A percentile compares a stretch with the other conserved stretches of the same genome.
Evolutionary conservation across 805 yeast genomes (phyloP).

Genomic region (Wickerhamia fluorescens): DNA sequence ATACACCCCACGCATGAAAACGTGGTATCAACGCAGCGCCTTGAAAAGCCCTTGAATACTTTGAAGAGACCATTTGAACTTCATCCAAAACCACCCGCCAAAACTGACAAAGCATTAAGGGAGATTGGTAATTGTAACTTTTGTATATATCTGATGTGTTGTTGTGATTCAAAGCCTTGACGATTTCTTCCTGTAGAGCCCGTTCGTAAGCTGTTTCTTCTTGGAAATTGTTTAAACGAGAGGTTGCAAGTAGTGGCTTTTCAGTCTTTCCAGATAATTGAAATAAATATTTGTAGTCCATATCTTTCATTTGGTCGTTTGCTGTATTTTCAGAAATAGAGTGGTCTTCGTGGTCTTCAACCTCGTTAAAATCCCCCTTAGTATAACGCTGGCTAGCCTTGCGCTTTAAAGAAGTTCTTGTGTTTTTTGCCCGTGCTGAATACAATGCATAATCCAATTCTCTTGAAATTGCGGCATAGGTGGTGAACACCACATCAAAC

Average conservation of each 20-base stretch:
- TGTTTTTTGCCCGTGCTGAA: conserved; percentile 49
- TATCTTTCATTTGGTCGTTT: background rate
- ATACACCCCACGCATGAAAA: conserved; percentile 93
- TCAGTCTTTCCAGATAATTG: conserved; percentile 17
- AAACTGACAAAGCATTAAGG: conserved; percentile 73
- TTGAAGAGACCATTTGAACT: conserved; percentile 83
- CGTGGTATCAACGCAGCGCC: conserved; percentile 77
- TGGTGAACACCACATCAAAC: conserved; percentile 74
- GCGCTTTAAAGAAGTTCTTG: conserved; percentile 31
- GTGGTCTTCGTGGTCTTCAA: conserved; percentile 4
- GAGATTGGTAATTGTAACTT: conserved; percentile 59
- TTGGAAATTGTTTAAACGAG: conserved; percentile 10
- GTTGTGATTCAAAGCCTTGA: conserved; percentile 23
- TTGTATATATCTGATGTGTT: conserved; percentile 14
- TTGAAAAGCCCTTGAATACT: conserved; percentile 67
- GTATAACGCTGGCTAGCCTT: conserved; percentile 7
- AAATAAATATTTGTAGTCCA: conserved; percentile 16
- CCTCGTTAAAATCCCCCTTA: conserved; percentile 6
- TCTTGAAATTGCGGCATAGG: conserved; percentile 61
- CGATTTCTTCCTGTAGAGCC: conserved; percentile 26
- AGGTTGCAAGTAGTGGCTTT: conserved; percentile 24
- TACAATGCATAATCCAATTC: conserved; percentile 79
- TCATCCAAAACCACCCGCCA: conserved; percentile 91
- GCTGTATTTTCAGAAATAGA: background rate
- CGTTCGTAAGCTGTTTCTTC: conserved; percentile 25